Conservation (phyloP, 352 stramenopile genomes). For the Phytophthora cactorum region DNA sequence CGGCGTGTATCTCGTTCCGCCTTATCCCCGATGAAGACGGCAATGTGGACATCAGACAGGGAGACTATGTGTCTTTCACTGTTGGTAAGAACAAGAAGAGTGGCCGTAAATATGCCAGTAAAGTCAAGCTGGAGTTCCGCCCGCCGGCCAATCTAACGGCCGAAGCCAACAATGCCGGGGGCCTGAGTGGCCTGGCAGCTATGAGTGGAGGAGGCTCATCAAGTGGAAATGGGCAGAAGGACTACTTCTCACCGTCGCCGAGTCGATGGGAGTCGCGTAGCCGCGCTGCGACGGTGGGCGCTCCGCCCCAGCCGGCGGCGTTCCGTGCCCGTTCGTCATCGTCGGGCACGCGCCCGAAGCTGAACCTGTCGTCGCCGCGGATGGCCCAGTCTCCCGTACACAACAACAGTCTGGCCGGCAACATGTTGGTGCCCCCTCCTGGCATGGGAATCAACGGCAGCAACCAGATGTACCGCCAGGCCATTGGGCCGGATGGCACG, state of each 20-base stretch:
- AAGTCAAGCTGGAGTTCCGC: constrained; percentile 90
- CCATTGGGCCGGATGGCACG: constrained; percentile 79
- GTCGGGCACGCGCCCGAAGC: constrained; percentile 61
- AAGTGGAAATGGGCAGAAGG: constrained; percentile 55
- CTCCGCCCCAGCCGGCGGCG: constrained; percentile 41
- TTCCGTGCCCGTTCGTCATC: constrained; percentile 69
- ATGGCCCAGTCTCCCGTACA: constrained; percentile 58
- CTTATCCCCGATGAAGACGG: constrained; percentile 89
- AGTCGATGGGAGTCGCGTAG: constrained; percentile 67
- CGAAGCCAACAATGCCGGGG: constrained; percentile 27
- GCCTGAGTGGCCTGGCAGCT: constrained; percentile 24
- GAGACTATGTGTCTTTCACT: constrained; percentile 90
- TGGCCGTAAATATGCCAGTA: constrained; percentile 87
- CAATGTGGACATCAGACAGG: constrained; percentile 84
- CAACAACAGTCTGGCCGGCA: constrained; percentile 35
- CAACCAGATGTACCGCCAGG: constrained; percentile 74
- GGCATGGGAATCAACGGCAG: constrained; percentile 56
- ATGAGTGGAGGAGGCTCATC: constrained; percentile 32
- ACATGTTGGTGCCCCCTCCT: constrained; percentile 36
- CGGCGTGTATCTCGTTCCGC: constrained; percentile 86
- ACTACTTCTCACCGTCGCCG: constrained; percentile 60
- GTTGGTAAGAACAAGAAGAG: constrained; percentile 93
- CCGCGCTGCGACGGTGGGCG: constrained; percentile 58
- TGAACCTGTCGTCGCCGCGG: constrained; percentile 68
- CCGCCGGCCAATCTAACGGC: constrained; percentile 65